These are phyloP conservation scores for Teratosphaeria pseudoeucalypti DNA, from an alignment of 2,329 filamentous ascomycete genomes.

Conservation along the genomic window DNA sequence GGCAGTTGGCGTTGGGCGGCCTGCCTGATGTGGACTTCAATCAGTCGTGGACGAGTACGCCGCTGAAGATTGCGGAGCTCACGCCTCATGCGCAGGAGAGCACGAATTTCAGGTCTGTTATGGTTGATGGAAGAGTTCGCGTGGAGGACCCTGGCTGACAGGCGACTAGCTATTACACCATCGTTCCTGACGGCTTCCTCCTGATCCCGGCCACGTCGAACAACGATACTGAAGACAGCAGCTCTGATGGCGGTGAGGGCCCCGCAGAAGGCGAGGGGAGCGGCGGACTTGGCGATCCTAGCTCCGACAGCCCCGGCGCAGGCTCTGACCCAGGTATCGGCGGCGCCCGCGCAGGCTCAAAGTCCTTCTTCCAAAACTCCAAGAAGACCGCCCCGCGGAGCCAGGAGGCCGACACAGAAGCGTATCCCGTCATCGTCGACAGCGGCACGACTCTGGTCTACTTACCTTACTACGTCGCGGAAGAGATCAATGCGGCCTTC, in stretches of 20 bases:
- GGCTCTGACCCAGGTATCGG: not conserved
- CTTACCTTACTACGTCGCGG: conserved; percentile 25
- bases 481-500: conserved; percentile 31
- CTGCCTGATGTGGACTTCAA: conserved; percentile 31
- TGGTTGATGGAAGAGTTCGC: not conserved
- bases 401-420: conserved; percentile 5
- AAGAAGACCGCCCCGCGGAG: not conserved
- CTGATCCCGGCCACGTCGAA: not conserved
- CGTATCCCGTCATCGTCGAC: conserved; percentile 31
- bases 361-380: not conserved
- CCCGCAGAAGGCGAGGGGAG: not conserved
- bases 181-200: conserved; percentile 17
- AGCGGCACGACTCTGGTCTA: conserved; percentile 29
- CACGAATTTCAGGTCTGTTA: conserved; percentile 1
- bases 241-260: not conserved
- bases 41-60: conserved; percentile 20
- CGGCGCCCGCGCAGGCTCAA: not conserved
- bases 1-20: conserved; percentile 38
- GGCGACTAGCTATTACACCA: conserved; percentile 23
- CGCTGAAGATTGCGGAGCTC: conserved; percentile 22
- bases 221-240: not conserved
- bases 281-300: not conserved
- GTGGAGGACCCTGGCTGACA: not conserved
- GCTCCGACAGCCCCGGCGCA: not conserved
- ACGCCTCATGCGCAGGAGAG: conserved; percentile 11